Base-by-base conservation (phyloP, 169 alveolate genomes). In the Eimeria maxima region DNA sequence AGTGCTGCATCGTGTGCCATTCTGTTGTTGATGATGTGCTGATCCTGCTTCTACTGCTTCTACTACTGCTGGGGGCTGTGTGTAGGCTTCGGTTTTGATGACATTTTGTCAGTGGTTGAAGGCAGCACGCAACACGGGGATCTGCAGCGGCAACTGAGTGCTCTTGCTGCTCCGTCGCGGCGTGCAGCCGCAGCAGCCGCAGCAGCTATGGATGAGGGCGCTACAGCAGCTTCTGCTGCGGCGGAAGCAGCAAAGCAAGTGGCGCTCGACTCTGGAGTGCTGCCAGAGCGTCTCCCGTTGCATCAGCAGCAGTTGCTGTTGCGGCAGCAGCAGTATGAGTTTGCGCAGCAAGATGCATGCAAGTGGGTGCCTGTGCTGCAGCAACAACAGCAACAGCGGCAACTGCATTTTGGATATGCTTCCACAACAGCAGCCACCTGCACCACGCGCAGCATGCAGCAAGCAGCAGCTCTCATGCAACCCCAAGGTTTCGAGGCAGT, bases 81-180 rank as follows among this genome's bases (percentile, higher is more conserved):
- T 38, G 29, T 55, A 74, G 87, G 29, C 22, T 74, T 74, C 42
- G 87, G 87, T n/a, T 74, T 74, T 74, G 87, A 74, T 0, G 87
- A 74, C 24, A 11, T 74, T n/a, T 29, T 74, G 53, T 11, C 57
- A 8, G 87, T 16, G 27, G 24, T 74, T 33, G 87, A 74, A 38
- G 87, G 87, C 57, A 74, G 87, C 87, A 74, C 87, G 47, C 87
- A 29, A 57, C 87, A 74, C 29, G 87, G 87, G 24, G 87, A 74
- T 47, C 87, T 74, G 87, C 87, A 74, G 87, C 87, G 42, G 87
- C 87, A 74, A n/a, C 87, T 74, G 20, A 16, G 45, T 74, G 87
- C 87, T 14, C 87, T 74, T 27, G 18, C 87, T 74, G 87, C 87
- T 74, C 87, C 87, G 29, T 33, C 87, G 20, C 87, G 87, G 45